These are phyloP conservation scores for Candida hungchunana DNA, from an alignment of 805 yeast species.

Conservation along the genomic window DNA sequence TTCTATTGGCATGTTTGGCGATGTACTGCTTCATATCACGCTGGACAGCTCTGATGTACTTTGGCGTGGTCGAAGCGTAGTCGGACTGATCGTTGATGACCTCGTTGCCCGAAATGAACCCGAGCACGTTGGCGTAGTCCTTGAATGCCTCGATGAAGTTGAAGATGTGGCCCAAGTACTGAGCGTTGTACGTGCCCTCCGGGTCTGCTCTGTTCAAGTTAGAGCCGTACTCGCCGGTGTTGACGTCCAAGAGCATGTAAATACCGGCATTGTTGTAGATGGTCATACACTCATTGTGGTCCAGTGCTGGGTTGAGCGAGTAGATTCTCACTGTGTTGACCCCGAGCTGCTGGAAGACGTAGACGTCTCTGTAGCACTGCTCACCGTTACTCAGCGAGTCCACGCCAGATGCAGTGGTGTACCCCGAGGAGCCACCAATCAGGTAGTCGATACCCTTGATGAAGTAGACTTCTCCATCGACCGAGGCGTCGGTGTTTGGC, in stretches of 20 bases:
- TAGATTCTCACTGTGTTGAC: constrained; percentile 83
- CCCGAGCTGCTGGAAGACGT: constrained; percentile 73
- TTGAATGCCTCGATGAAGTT: constrained; percentile 83
- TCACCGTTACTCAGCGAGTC: constrained; percentile 74
- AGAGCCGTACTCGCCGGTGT: constrained; percentile 64
- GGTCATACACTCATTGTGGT: constrained; percentile 93
- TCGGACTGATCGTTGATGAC: constrained; percentile 75
- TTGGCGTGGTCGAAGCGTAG: constrained; percentile 59
- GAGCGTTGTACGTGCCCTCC: constrained; percentile 59
- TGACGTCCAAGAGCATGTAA: constrained; percentile 81
- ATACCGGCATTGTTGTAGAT: constrained; percentile 86
- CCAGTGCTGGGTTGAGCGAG: constrained; percentile 73
- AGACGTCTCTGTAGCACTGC: constrained; percentile 77
- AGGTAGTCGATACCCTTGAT: constrained; percentile 88
- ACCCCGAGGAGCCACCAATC: constrained; percentile 83
- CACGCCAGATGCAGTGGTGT: constrained; percentile 26
- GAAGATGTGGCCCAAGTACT: constrained; percentile 73
- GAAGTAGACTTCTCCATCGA: constrained; percentile 61
- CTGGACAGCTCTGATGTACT: constrained; percentile 82
- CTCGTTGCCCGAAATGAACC: constrained; percentile 90
- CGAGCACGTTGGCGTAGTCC: constrained; percentile 76
- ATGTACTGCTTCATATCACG: constrained; percentile 89
- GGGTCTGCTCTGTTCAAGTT: constrained; percentile 74
- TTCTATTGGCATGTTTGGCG: constrained; percentile 58
- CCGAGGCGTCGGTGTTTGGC: constrained; percentile 41